Percentiles rank a stretch among this genome's conserved stretches.
phyloP scores from a whole-genome alignment of 768 basidiomycete genomes.

The Daedaleopsis nitida region DNA sequence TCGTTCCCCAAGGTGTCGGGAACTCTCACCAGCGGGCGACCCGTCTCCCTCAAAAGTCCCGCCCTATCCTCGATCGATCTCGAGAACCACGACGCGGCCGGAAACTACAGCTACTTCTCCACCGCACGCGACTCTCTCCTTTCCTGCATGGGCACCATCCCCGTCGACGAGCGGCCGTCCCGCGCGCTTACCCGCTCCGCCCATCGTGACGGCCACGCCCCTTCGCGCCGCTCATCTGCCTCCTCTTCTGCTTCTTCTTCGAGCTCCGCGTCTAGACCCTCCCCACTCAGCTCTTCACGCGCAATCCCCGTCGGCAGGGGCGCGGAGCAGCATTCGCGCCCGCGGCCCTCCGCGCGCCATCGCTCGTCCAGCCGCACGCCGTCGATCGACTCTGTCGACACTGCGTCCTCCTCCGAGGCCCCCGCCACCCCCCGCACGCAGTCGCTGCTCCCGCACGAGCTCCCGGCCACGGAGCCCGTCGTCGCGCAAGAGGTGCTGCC shows the following conservation, averaged over 20 bases:
- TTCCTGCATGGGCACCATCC: slow-evolving; percentile 12
- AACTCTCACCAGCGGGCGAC: background rate
- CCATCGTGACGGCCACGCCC: slow-evolving; percentile 2
- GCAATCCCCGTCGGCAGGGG: background rate
- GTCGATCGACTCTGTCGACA: slow-evolving; percentile 29
- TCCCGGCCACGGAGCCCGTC: slow-evolving; percentile 20
- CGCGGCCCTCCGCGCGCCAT: slow-evolving; percentile 2
- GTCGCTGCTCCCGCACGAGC: slow-evolving; percentile 19
- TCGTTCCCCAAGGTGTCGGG: slow-evolving; percentile 3
- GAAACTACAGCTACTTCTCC: slow-evolving; percentile 9
- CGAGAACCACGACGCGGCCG: slow-evolving; percentile 21
- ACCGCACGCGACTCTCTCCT: slow-evolving; percentile 18
- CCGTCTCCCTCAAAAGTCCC: slow-evolving; percentile 19
- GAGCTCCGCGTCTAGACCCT: no score
- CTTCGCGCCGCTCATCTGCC: slow-evolving; percentile 13
- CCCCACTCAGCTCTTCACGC: background rate
- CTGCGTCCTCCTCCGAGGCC: slow-evolving; percentile 32
- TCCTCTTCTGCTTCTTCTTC: background rate
- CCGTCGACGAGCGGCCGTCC: slow-evolving; percentile 11
- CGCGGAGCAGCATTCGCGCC: slow-evolving; percentile 2
- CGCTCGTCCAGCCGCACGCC: slow-evolving; percentile 22
- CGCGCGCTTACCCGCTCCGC: slow-evolving; percentile 7
- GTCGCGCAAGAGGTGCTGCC: slow-evolving; percentile 19
- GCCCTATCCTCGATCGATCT: slow-evolving; percentile 21
- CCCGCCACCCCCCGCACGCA: slow-evolving; percentile 29